A percentile compares a stretch with the other conserved stretches of the same genome.
Evolutionary conservation across 208 protist species (phyloP).

Genomic region (Crithidia mellificae): DNA sequence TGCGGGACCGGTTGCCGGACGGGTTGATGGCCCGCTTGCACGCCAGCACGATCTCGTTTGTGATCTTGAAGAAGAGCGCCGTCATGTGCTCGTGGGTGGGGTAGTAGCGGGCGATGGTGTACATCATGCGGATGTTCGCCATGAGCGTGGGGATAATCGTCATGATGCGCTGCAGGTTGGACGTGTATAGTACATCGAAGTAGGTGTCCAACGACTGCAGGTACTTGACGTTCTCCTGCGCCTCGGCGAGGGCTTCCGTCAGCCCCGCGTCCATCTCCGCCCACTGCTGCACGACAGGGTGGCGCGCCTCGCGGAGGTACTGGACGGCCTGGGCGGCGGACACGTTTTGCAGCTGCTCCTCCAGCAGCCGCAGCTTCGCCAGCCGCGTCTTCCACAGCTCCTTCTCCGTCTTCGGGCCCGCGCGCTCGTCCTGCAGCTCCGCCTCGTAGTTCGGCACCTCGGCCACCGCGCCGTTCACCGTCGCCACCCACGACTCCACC

Average conservation of each 20-base stretch:
- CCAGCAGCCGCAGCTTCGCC: conserved; percentile 90
- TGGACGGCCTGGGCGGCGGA: conserved; percentile 81
- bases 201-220: conserved; percentile 96
- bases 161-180: conserved; percentile 91
- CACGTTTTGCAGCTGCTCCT: conserved; percentile 85
- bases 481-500: conserved; percentile 83
- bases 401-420: conserved; percentile 94
- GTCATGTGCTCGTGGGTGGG: conserved; percentile 94
- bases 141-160: conserved; percentile 95
- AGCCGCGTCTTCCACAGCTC: conserved; percentile 94
- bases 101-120: conserved; percentile 97
- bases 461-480: conserved; percentile 65
- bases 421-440: conserved; percentile 86
- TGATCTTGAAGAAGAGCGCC: conserved; percentile 97
- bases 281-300: conserved; percentile 87
- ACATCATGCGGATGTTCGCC: conserved; percentile 97
- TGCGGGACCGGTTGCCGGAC: conserved; percentile 74
- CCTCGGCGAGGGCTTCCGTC: conserved; percentile 95
- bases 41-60: conserved; percentile 94
- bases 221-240: conserved; percentile 98
- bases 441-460: conserved; percentile 88
- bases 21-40: conserved; percentile 94
- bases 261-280: conserved; percentile 85
- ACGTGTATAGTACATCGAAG: conserved; percentile 96
- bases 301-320: conserved; percentile 89